These are phyloP conservation scores for Melanogaster broomeanus DNA, from an alignment of 768 basidiomycete genomes.

Conservation along the genomic window DNA sequence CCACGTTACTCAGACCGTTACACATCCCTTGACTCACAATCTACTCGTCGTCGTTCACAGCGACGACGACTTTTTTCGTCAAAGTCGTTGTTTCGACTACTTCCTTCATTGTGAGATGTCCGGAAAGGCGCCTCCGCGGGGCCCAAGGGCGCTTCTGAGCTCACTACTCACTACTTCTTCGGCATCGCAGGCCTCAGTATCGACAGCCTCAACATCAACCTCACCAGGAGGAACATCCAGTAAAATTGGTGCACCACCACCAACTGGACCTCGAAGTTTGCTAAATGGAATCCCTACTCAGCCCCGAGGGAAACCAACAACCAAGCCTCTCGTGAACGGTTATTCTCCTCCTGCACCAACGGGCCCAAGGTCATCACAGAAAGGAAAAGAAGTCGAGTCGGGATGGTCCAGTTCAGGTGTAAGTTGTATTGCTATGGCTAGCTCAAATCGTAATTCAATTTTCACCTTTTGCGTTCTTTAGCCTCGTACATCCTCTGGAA, in stretches of 20 bases:
- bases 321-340: constrained; percentile 50
- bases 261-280: constrained; percentile 68
- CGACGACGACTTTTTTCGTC: constrained; percentile 18
- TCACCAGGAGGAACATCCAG: constrained; percentile 30
- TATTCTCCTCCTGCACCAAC: constrained; percentile 34
- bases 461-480: constrained; percentile 13
- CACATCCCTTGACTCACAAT: constrained; percentile 3
- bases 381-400: constrained; percentile 45
- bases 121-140: constrained; percentile 75
- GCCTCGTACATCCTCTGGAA: constrained; percentile 11
- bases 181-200: constrained; percentile 31
- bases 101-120: constrained; percentile 50
- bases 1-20: constrained; percentile 6
- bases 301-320: constrained; percentile 23
- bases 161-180: constrained; percentile 36
- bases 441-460: background rate
- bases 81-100: background rate
- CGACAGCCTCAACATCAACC: constrained; percentile 36
- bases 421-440: constrained; percentile 14
- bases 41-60: constrained; percentile 25
- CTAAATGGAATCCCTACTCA: constrained; percentile 38
- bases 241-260: constrained; percentile 56
- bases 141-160: constrained; percentile 68
- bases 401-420: constrained; percentile 38
- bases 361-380: constrained; percentile 36